Conservation (phyloP, 306 rosid genomes). For the Lathyrus oleraceus region DNA sequence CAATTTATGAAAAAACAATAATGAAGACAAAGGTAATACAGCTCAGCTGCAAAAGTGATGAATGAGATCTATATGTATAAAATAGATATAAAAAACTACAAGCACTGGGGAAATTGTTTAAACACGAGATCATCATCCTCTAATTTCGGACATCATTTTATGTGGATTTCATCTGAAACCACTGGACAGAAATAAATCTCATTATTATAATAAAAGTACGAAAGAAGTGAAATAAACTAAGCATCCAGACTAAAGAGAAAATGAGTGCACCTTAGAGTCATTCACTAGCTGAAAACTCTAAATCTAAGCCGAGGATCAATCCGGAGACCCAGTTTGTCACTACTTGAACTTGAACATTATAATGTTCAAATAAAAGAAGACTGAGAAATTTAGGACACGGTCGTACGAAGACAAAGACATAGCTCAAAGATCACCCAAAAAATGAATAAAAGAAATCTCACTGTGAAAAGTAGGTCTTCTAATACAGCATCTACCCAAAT, state of each 20-base stretch:
- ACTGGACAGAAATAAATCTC: background rate
- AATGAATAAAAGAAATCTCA: background rate
- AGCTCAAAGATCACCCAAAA: background rate
- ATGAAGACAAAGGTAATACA: conserved; percentile 18
- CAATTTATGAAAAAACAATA: background rate
- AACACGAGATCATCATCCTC: conserved; percentile 5
- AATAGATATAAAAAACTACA: conserved; percentile 23
- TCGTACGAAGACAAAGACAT: conserved; percentile 10
- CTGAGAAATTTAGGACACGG: conserved; percentile 5
- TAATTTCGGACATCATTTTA: background rate
- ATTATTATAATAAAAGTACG: conserved; percentile 11
- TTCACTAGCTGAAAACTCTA: conserved; percentile 3
- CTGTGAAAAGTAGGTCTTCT: background rate
- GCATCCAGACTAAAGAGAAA: conserved; percentile 7
- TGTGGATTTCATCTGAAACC: conserved; percentile 27
- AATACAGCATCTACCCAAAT: conserved; percentile 15
- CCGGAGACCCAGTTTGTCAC: conserved; percentile 6
- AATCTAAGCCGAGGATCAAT: conserved; percentile 5
- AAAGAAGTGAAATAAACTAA: background rate
- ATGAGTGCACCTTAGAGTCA: conserved; percentile 3
- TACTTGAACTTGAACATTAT: background rate
- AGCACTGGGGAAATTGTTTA: background rate
- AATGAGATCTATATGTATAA: background rate
- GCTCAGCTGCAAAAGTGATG: conserved; percentile 23
- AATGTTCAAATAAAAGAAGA: conserved; percentile 16